Evolutionary conservation across 306 rosid genomes (phyloP).

Genomic region (Cucurbita moschata): DNA sequence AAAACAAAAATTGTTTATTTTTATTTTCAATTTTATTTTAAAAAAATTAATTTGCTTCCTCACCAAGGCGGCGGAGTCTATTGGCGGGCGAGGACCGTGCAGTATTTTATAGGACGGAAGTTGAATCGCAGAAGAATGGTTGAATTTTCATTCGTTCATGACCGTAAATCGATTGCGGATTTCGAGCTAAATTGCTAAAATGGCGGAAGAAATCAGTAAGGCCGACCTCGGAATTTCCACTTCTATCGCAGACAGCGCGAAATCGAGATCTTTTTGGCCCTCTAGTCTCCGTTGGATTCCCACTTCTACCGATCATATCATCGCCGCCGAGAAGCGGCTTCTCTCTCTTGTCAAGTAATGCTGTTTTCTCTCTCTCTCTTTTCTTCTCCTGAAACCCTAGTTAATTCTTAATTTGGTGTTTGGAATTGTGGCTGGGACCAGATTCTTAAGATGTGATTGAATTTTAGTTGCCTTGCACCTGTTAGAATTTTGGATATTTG

Average conservation of each 20-base stretch:
- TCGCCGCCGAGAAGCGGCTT: conserved; percentile 81
- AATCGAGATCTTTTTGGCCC: conserved; percentile 50
- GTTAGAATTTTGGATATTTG: background rate
- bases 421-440: background rate
- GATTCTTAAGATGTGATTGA: background rate
- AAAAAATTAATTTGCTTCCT: background rate
- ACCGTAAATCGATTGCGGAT: conserved; percentile 33
- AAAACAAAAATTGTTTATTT: background rate
- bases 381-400: conserved; percentile 15
- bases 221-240: conserved; percentile 18
- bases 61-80: background rate
- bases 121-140: background rate
- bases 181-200: conserved; percentile 15
- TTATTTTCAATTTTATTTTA: background rate
- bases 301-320: conserved; percentile 65
- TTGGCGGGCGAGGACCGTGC: conserved; percentile 2
- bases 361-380: background rate
- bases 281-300: conserved; percentile 87
- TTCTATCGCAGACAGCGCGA: conserved; percentile 8
- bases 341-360: conserved; percentile 76
- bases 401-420: background rate
- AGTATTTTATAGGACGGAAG: background rate
- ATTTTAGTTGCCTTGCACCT: background rate
- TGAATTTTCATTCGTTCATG: conserved; percentile 14
- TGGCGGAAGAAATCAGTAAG: conserved; percentile 51